phyloP scores from a whole-genome alignment of 2,329 filamentous ascomycete genomes.

The Didymella exigua region DNA sequence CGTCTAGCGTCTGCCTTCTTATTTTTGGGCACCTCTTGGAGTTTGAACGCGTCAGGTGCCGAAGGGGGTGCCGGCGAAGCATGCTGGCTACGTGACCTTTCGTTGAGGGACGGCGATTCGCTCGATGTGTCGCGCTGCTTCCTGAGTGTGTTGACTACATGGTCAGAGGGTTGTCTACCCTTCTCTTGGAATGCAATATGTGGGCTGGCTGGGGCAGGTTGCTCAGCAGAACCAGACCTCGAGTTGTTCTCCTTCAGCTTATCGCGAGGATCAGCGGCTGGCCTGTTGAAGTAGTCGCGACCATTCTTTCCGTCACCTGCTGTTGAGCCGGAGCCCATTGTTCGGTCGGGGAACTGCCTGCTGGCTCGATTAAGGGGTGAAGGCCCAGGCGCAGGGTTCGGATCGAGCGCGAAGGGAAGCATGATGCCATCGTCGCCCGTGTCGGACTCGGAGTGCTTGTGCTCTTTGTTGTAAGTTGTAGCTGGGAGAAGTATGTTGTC shows the following conservation, averaged over 20 bases:
- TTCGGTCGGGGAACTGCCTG: conserved; percentile 37
- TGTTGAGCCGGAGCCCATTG: conserved; percentile 24
- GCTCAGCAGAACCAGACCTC: conserved; percentile 54
- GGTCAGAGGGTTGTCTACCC: conserved; percentile 67
- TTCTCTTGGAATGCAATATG: conserved; percentile 93
- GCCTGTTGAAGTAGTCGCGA: conserved; percentile 54
- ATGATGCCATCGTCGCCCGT: conserved; percentile 60
- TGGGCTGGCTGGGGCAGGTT: conserved; percentile 64
- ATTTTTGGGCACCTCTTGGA: conserved; percentile 79
- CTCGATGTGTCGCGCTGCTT: conserved; percentile 49
- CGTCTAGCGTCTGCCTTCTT: conserved; percentile 57
- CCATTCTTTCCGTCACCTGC: conserved; percentile 34
- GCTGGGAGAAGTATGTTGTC: conserved; percentile 74
- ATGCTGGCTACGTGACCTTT: conserved; percentile 55
- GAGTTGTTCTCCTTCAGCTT: conserved; percentile 51
- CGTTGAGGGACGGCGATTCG: conserved; percentile 48
- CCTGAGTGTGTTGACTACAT: conserved; percentile 61
- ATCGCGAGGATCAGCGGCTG: conserved; percentile 48
- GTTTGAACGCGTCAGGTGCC: conserved; percentile 63
- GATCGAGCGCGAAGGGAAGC: conserved; percentile 59
- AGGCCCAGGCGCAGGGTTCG: conserved; percentile 52
- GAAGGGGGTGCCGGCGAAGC: conserved; percentile 43
- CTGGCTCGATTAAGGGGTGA: conserved; percentile 45
- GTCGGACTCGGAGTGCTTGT: conserved; percentile 70
- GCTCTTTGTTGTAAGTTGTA: conserved; percentile 73